Evolutionary conservation across 805 yeast genomes (phyloP).

Genomic region (Candida suzukii): DNA sequence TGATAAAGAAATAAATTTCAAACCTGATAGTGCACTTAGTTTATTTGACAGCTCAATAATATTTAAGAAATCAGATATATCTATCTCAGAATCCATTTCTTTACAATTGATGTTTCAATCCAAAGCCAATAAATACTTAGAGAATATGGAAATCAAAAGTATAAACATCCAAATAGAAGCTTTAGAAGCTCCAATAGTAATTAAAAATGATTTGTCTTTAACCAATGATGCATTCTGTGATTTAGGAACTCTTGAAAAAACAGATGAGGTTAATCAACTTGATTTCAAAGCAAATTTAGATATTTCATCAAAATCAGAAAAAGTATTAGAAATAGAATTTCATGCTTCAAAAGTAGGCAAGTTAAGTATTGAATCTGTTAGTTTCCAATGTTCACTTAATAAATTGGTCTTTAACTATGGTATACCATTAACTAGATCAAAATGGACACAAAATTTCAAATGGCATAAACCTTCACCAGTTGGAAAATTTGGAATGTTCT

Average conservation of each 20-base stretch:
- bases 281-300: slow-evolving; percentile 11
- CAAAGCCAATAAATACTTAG: slow-evolving; percentile 15
- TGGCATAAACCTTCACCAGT: background rate
- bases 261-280: slow-evolving; percentile 1
- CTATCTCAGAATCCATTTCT: slow-evolving; percentile 14
- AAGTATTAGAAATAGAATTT: slow-evolving; percentile 10
- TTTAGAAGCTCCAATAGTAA: background rate
- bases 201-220: slow-evolving; percentile 6
- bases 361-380: slow-evolving; percentile 12
- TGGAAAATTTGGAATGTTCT: background rate
- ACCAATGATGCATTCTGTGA: background rate
- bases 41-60: slow-evolving; percentile 13
- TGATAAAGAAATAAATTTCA: background rate
- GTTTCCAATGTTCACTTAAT: slow-evolving; percentile 2
- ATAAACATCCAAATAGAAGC: slow-evolving; percentile 11
- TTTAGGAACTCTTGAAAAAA: slow-evolving; percentile 1
- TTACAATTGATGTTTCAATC: slow-evolving; percentile 28
- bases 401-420: slow-evolving; percentile 5
- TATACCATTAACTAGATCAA: slow-evolving; percentile 4
- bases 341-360: slow-evolving; percentile 14
- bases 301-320: slow-evolving; percentile 4
- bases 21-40: background rate
- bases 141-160: slow-evolving; percentile 9
- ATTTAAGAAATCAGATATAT: slow-evolving; percentile 9
- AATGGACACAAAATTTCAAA: background rate